Base-by-base conservation (phyloP, 1,284 basidiomycete species). In the Trametes versicolor region DNA sequence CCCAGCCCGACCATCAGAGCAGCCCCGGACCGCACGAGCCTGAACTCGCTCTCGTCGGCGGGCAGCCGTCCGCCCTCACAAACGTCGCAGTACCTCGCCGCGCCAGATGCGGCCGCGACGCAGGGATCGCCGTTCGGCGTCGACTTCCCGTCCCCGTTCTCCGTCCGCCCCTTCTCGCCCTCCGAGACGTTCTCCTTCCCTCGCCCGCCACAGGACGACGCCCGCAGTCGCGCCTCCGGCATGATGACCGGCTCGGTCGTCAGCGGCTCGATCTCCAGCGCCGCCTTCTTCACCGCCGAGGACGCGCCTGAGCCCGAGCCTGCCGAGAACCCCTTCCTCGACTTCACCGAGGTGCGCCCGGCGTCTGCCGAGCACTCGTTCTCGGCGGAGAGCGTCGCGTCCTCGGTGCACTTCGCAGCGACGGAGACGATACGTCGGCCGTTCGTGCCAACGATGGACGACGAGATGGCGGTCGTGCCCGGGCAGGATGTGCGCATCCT, bases 151-250 rank as follows among this genome's bases (percentile, higher is more conserved):
- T 82, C 84, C 1, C 84, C 86, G 13, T 87, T 89, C 80, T 86
- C 82, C 43, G 87, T 88, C 13, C 83, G 85, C 36, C 88, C 87
- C 0, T 90, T 88, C 77, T 86, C 87, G 0, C 84, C 86, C 19
- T 83, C 84, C 9, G 89, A 91, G 71, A 82, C 83, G 2, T 90
- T 88, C 76, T 74, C 85, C 5, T 91, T 91, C 79, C 89, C 89
- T 1, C 84, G 83, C 63, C 89, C 89, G 4, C 89, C 89, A 8
- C 41, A 54, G 45, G 63, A 66, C 48, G 63, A 64, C 55, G 57
- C 63, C 32, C 52, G 41, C 34, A 64, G 58, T 56, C 62, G 62
- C 47, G 64, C 65, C 13, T 64, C 64, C 49, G 63, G 36, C 53
- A 60, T 61, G 36, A 48, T 64, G n/a, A 52, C 37, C 52, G 53